Evolutionary conservation across 495 filamentous ascomycete species (phyloP).

Genomic region (Copromyces sp.): DNA sequence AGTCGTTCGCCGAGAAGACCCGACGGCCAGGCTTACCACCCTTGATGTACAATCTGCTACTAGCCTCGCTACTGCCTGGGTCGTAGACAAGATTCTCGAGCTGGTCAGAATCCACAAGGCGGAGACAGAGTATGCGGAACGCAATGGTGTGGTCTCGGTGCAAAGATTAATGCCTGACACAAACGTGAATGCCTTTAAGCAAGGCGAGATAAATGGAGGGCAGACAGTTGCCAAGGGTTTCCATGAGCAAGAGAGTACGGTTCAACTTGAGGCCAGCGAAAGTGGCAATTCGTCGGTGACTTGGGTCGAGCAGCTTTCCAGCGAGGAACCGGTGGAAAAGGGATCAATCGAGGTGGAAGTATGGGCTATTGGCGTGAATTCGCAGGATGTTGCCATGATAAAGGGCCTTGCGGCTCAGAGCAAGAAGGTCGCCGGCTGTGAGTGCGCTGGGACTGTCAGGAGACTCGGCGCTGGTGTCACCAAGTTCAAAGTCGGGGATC

Average conservation of each 20-base stretch:
- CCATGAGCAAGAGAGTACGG: background rate
- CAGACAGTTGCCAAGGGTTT: background rate
- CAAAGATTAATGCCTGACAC: slow-evolving; percentile 15
- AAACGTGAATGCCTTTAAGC: slow-evolving; percentile 9
- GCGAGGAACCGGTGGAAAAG: background rate
- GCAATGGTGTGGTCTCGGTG: slow-evolving; percentile 22
- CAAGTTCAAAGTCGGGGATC: slow-evolving; percentile 26
- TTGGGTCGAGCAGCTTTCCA: slow-evolving; percentile 1
- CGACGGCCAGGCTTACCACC: slow-evolving; percentile 13
- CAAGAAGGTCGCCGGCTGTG: slow-evolving; percentile 27
- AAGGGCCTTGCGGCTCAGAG: slow-evolving; percentile 30
- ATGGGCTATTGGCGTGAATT: slow-evolving; percentile 30
- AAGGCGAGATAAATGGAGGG: background rate
- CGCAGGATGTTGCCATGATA: slow-evolving; percentile 28
- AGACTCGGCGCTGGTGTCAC: slow-evolving; percentile 5
- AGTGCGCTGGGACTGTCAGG: slow-evolving; percentile 5
- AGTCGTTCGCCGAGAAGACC: slow-evolving; percentile 20
- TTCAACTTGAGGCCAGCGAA: slow-evolving; percentile 8
- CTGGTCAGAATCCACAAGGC: background rate
- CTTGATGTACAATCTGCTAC: slow-evolving; percentile 23
- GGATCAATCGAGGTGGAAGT: slow-evolving; percentile 21
- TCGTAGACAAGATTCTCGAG: slow-evolving; percentile 13
- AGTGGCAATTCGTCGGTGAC: slow-evolving; percentile 13
- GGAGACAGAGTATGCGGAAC: slow-evolving; percentile 25
- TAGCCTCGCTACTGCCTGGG: slow-evolving; percentile 5